phyloP scores from a whole-genome alignment of 805 yeast species.

The Candida nanaspora region DNA sequence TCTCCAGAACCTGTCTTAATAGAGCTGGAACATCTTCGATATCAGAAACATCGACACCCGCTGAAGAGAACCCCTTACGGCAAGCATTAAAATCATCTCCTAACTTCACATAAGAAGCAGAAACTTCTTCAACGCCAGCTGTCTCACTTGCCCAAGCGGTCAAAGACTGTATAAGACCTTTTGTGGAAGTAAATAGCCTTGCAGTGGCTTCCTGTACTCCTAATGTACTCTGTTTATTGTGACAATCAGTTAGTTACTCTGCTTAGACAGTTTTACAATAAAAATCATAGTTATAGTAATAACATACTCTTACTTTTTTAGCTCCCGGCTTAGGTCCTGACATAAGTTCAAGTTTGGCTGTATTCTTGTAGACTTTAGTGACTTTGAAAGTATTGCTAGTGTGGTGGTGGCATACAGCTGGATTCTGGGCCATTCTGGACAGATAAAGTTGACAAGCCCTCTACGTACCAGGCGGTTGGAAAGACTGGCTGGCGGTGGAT shows the following conservation, averaged over 20 bases:
- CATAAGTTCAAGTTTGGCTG: too few species aligned
- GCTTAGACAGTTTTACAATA: too few species aligned
- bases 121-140: slow-evolving; percentile 79
- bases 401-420: too few species aligned
- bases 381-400: too few species aligned
- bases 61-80: slow-evolving; percentile 66
- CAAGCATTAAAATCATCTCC: slow-evolving; percentile 93
- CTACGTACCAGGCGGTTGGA: too few species aligned
- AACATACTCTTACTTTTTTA: neutral
- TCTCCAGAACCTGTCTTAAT: slow-evolving; percentile 72
- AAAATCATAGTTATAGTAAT: too few species aligned
- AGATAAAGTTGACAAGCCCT: neutral
- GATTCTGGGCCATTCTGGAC: too few species aligned
- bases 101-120: slow-evolving; percentile 82
- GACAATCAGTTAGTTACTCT: slow-evolving; percentile 2
- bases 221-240: slow-evolving; percentile 1
- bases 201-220: slow-evolving; percentile 36
- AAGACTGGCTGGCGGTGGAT: too few species aligned
- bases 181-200: slow-evolving; percentile 72
- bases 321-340: neutral
- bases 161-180: slow-evolving; percentile 75
- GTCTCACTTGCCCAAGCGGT: slow-evolving; percentile 84
- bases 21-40: slow-evolving; percentile 87
- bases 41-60: slow-evolving; percentile 77
- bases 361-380: too few species aligned